A percentile compares a stretch with the other conserved stretches of the same genome.
These are phyloP conservation scores for Chrysochromulina tobinii DNA, from an alignment of 78 protist species.

Conservation along the genomic window DNA sequence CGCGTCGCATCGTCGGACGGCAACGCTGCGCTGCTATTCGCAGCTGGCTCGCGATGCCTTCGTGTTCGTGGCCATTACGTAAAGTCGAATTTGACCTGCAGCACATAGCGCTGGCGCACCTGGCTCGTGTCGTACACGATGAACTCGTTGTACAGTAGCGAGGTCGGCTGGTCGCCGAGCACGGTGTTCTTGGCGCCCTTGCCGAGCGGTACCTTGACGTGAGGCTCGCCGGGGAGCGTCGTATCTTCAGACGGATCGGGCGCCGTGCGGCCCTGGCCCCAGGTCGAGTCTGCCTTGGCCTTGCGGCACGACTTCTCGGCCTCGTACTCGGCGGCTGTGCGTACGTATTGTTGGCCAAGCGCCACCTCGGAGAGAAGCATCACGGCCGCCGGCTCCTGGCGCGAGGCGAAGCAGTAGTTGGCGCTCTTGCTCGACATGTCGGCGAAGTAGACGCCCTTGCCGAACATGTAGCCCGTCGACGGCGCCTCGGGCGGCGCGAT, in stretches of 20 bases:
- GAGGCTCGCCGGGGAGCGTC: not conserved
- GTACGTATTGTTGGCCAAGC: constrained; percentile 46
- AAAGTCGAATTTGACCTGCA: not conserved
- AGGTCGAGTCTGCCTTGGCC: not conserved
- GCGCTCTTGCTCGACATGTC: constrained; percentile 37
- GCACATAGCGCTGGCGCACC: constrained; percentile 40
- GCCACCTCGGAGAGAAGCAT: constrained; percentile 70
- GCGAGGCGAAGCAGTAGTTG: constrained; percentile 60
- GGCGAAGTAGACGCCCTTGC: constrained; percentile 38
- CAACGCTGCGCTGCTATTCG: too few species aligned
- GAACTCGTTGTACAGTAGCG: constrained; percentile 66
- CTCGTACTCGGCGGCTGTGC: not conserved
- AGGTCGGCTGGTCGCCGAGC: not conserved
- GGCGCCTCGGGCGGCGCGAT: constrained; percentile 94
- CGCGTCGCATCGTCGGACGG: too few species aligned
- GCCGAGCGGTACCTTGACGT: not conserved
- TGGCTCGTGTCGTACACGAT: constrained; percentile 75
- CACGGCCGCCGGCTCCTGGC: constrained; percentile 18
- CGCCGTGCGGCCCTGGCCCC: not conserved
- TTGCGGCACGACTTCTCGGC: not conserved
- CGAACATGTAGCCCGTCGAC: constrained; percentile 72
- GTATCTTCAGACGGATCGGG: not conserved
- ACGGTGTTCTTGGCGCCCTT: not conserved
- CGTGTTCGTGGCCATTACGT: too few species aligned
- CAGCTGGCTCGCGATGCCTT: too few species aligned